Conservation (phyloP, 805 yeast species). For the Cyberlindnera veronae region DNA sequence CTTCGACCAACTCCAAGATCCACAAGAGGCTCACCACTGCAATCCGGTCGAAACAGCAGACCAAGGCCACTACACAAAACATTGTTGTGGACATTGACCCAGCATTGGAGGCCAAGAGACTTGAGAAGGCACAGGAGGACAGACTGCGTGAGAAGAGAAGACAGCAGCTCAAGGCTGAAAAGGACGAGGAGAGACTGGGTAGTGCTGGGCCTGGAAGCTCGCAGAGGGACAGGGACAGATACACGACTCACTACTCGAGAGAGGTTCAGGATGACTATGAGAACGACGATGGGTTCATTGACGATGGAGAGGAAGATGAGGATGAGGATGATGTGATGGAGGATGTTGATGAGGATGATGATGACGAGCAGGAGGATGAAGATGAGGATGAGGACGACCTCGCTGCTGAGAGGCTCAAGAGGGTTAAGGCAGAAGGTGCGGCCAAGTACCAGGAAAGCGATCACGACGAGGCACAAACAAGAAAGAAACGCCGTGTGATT, state of each 20-base stretch:
- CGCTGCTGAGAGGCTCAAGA: constrained; percentile 29
- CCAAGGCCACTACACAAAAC: constrained; percentile 36
- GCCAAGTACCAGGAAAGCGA: constrained; percentile 38
- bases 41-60: constrained; percentile 38
- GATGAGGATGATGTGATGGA: constrained; percentile 37
- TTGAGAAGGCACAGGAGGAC: constrained; percentile 65
- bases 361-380: constrained; percentile 19
- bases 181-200: constrained; percentile 57
- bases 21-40: constrained; percentile 78
- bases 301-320: constrained; percentile 55
- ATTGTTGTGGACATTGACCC: constrained; percentile 56
- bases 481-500: constrained; percentile 47
- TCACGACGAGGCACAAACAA: constrained; percentile 21
- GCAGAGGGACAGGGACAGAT: constrained; percentile 19
- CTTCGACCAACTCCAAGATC: constrained; percentile 83
- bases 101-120: constrained; percentile 57
- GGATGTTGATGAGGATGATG: constrained; percentile 32
- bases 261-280: constrained; percentile 30
- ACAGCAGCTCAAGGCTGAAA: constrained; percentile 47
- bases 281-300: constrained; percentile 21
- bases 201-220: constrained; percentile 35
- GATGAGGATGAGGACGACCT: constrained; percentile 54
- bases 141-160: constrained; percentile 65
- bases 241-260: constrained; percentile 24
- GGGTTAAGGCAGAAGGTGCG: constrained; percentile 44